Evolutionary conservation across 768 basidiomycete species (phyloP), one percentile per base, ranked within the genome.

Genomic region (Russula lepida): DNA sequence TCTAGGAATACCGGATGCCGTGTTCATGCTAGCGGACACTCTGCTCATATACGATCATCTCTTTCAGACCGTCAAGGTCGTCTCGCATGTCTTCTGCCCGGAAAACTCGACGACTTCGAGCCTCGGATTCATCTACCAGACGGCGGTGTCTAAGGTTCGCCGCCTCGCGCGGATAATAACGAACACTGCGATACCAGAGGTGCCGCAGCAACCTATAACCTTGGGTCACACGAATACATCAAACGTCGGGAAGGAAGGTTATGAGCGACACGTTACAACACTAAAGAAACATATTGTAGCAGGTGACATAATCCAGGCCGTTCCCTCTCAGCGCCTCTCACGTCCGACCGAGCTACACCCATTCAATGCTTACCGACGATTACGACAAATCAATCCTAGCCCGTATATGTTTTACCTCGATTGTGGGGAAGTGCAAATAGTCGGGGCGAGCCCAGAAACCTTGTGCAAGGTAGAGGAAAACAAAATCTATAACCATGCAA

Each of bases 361-460:
- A 1, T 99, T 99, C 79, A 99, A 98, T 75, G 93, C 88, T 7
- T 99, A 98, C 71, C 80, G 97, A 53, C 89, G 92, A 56, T 79
- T 99, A 48, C 86, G 97, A 48, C 87, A 95, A 68, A 83, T 98
- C 63, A 99, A 99, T 68, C 97, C 97, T 1, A 95, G 92, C 57
- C 97, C 97, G 17, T 98, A 99, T 74, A 98, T 97, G 95, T 99
- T 95, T 75, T 99, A 94, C 71, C 72, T 99, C 67, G 91, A 98
- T 68, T 95, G 93, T 67, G 90, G 91, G 6, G 92, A 92, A 58
- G 71, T 95, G 12, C 94, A 98, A 73, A 79, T 99, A 37, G 94
- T 98, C n/a, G 97, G 97, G 12, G 97, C 97, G 2, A 95, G 92
- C 68, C 97, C 97, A 0, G 97, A 99, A 74, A 98, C 95, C 5